Conservation (phyloP, 768 basidiomycete species). For the Suillus decipiens region DNA sequence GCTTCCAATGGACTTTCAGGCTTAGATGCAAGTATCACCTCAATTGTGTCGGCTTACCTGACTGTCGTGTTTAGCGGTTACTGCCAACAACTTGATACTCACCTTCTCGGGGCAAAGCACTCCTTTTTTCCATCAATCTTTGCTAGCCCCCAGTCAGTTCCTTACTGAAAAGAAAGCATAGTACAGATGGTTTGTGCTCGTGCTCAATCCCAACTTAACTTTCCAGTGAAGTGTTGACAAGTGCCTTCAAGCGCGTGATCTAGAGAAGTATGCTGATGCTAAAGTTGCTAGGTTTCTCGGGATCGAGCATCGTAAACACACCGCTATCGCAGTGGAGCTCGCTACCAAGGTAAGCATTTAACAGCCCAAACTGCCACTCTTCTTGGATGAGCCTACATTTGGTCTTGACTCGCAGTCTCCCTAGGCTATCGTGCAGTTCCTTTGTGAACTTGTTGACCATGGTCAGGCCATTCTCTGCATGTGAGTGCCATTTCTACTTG, state of each 20-base stretch:
- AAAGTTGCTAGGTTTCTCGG: conserved; percentile 48
- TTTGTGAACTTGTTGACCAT: conserved; percentile 47
- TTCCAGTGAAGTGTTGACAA: conserved; percentile 42
- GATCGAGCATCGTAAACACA: conserved; percentile 49
- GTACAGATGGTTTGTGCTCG: conserved; percentile 38
- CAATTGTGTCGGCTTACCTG: conserved; percentile 17
- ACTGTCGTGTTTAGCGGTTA: conserved; percentile 53
- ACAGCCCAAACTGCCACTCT: conserved; percentile 45
- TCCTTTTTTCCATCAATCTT: conserved; percentile 71
- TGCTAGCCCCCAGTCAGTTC: conserved; percentile 67
- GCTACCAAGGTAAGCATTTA: conserved; percentile 56
- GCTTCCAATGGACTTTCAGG: conserved; percentile 55
- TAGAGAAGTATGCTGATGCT: conserved; percentile 58
- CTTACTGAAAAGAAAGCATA: conserved; percentile 76
- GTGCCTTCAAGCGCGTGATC: conserved; percentile 59
- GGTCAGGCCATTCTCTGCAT: conserved; percentile 55
- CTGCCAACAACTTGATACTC: conserved; percentile 80
- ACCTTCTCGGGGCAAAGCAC: conserved; percentile 66
- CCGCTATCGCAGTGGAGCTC: conserved; percentile 57
- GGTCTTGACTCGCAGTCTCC: conserved; percentile 50
- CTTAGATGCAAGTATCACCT: conserved; percentile 48
- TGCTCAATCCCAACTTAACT: neutral
- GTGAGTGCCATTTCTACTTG: conserved; percentile 15
- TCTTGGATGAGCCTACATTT: conserved; percentile 56
- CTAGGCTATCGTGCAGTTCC: conserved; percentile 45